Evolutionary conservation across 2,329 filamentous ascomycete genomes (phyloP).

Genomic region (Aspergillus versicolor): DNA sequence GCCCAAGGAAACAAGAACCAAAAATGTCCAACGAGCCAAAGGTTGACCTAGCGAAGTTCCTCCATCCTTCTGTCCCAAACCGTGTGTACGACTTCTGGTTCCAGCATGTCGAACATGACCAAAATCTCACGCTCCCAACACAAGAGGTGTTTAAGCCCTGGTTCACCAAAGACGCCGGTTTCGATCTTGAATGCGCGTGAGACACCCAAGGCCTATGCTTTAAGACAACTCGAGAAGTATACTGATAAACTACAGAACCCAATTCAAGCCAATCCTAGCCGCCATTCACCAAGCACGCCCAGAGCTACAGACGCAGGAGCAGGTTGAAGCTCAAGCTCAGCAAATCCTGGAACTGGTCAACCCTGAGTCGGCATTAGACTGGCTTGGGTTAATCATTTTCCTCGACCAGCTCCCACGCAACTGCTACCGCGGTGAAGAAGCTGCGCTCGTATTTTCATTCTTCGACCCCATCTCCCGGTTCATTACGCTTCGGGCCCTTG

Average conservation of each 20-base stretch:
- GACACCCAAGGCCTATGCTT: neutral
- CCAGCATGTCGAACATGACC: constrained; percentile 2
- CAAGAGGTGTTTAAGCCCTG: neutral
- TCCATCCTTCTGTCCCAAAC: neutral
- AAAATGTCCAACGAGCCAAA: constrained; percentile 2
- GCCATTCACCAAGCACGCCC: neutral
- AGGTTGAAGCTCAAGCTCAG: neutral
- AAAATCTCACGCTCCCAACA: constrained; percentile 1
- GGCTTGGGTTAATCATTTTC: constrained; percentile 55
- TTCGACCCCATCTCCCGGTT: constrained; percentile 58
- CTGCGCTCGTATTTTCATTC: constrained; percentile 50
- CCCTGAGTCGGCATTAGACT: constrained; percentile 12
- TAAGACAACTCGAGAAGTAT: neutral
- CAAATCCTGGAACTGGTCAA: neutral
- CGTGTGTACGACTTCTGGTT: constrained; percentile 10
- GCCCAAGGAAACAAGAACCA: neutral
- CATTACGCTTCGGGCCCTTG: constrained; percentile 42
- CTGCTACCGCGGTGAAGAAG: constrained; percentile 54
- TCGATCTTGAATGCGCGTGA: constrained; percentile 10
- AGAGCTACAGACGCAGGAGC: neutral
- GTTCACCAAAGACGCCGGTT: constrained; percentile 3
- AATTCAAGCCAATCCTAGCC: constrained; percentile 5
- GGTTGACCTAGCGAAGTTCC: neutral
- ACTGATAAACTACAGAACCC: neutral
- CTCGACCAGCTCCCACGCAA: constrained; percentile 66